These are phyloP conservation scores for Strobilomyces confusus DNA, from an alignment of 768 basidiomycete species.

Conservation along the genomic window DNA sequence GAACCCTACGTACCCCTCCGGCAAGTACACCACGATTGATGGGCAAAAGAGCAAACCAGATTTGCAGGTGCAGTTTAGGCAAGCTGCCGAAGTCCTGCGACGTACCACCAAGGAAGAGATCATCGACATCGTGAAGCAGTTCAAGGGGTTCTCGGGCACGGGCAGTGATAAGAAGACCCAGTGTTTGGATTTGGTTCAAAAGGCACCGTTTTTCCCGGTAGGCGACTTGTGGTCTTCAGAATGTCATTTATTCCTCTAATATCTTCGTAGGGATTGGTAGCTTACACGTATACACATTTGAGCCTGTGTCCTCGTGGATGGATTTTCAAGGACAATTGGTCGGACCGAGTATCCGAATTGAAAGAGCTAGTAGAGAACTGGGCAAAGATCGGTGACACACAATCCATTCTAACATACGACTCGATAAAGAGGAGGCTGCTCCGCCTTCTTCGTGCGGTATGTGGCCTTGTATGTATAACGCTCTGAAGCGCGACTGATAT, in stretches of 20 bases:
- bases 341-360: slow-evolving; percentile 3
- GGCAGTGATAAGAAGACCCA: background rate
- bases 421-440: slow-evolving; percentile 11
- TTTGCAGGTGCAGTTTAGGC: background rate
- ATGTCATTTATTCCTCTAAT: slow-evolving; percentile 5
- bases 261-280: slow-evolving; percentile 21
- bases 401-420: slow-evolving; percentile 14
- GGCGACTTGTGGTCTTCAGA: background rate
- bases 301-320: slow-evolving; percentile 12
- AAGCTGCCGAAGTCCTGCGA: slow-evolving; percentile 11
- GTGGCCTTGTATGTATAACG: background rate
- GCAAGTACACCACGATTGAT: slow-evolving; percentile 20
- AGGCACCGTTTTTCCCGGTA: slow-evolving; percentile 25
- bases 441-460: slow-evolving; percentile 15
- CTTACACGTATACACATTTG: slow-evolving; percentile 28
- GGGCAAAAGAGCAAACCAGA: slow-evolving; percentile 5
- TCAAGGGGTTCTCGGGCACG: slow-evolving; percentile 7
- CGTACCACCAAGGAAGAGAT: slow-evolving; percentile 11
- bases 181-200: slow-evolving; percentile 16
- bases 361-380: slow-evolving; percentile 7
- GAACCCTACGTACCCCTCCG: background rate
- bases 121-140: slow-evolving; percentile 16
- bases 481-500: slow-evolving; percentile 6
- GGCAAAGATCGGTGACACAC: background rate
- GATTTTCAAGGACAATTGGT: slow-evolving; percentile 11